phyloP scores from a whole-genome alignment of 1,139 yeast genomes.

The Debaryomyces psychrophilus region DNA sequence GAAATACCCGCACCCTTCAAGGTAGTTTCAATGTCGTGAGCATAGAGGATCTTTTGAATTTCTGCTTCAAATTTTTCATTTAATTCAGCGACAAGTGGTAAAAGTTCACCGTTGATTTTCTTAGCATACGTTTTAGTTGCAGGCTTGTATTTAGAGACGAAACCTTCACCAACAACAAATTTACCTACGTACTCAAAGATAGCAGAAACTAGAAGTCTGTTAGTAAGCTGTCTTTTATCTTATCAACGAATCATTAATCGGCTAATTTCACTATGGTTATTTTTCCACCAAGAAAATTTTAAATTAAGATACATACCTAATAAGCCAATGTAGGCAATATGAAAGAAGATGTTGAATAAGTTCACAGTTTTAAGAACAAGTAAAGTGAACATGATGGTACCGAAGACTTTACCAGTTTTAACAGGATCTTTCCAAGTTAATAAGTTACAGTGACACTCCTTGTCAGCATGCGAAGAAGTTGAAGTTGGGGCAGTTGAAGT shows the following conservation, averaged over 20 bases:
- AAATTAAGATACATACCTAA: conserved; percentile 37
- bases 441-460: conserved; percentile 30
- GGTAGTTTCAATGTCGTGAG: conserved; percentile 69
- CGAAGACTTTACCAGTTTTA: conserved; percentile 77
- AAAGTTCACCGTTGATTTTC: conserved; percentile 41
- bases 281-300: not conserved
- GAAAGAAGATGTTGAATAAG: conserved; percentile 69
- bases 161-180: conserved; percentile 68
- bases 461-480: conserved; percentile 4
- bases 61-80: conserved; percentile 49
- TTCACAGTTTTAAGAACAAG: conserved; percentile 70
- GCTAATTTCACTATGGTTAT: not conserved
- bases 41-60: conserved; percentile 62
- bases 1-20: conserved; percentile 71
- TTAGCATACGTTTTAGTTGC: conserved; percentile 39
- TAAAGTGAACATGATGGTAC: conserved; percentile 60
- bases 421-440: conserved; percentile 85
- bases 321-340: conserved; percentile 49
- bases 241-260: not conserved
- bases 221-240: conserved; percentile 17
- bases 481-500: conserved; percentile 8
- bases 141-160: conserved; percentile 69
- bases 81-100: conserved; percentile 49
- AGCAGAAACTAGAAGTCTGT: conserved; percentile 51
- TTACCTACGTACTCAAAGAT: conserved; percentile 71